Percentiles rank a stretch among this genome's conserved stretches.
Conservation (phyloP, 1,284 basidiomycete genomes). For the Tilletia indica region DNA sequence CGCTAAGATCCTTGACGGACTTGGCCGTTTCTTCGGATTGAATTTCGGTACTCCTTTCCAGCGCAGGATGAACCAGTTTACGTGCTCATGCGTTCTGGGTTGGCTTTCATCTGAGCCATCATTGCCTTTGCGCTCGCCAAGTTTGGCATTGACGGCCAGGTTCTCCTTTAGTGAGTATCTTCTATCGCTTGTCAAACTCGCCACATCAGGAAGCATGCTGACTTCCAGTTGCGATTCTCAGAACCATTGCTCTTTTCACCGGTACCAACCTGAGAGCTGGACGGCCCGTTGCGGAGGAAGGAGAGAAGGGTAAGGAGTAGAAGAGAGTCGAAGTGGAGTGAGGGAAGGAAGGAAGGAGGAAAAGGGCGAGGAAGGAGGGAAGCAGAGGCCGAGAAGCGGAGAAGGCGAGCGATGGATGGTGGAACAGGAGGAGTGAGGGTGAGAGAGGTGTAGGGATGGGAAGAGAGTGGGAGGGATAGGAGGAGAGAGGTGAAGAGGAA, state of each 20-base stretch:
- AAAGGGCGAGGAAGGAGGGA: too few relatives aligned
- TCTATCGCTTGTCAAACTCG: conserved; percentile 51
- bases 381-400: too few relatives aligned
- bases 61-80: conserved; percentile 66
- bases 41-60: conserved; percentile 65
- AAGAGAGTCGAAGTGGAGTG: too few relatives aligned
- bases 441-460: too few relatives aligned
- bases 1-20: not conserved
- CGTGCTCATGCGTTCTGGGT: conserved; percentile 63
- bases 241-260: conserved; percentile 46
- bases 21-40: conserved; percentile 56
- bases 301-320: too few relatives aligned
- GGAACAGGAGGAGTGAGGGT: too few relatives aligned
- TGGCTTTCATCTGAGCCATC: conserved; percentile 62
- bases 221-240: not conserved
- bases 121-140: conserved; percentile 63
- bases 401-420: too few relatives aligned
- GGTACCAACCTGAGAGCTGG: conserved; percentile 55
- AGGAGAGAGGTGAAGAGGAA: too few relatives aligned
- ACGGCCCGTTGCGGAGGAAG: conserved; percentile 38
- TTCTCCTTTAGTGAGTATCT: conserved; percentile 58
- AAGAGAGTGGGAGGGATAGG: too few relatives aligned
- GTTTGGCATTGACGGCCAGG: conserved; percentile 56
- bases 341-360: too few relatives aligned
- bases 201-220: not conserved